Percentiles rank a stretch among this genome's conserved stretches.
Conservation (phyloP, 768 basidiomycete species). For the Exidia glandulosa region DNA sequence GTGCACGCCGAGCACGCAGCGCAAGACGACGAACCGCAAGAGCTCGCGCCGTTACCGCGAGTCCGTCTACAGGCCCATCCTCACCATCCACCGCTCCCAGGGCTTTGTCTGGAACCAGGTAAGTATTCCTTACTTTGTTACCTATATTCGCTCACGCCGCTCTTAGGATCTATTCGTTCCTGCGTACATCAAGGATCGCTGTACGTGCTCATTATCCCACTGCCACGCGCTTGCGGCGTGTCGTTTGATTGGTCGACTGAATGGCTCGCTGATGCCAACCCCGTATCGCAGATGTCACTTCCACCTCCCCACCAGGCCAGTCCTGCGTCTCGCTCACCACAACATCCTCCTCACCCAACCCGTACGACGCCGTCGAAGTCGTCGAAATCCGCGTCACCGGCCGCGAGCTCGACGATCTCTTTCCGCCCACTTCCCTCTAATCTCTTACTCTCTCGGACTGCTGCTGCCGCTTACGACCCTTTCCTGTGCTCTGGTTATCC, state of each 20-base stretch:
- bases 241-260: slow-evolving; percentile 9
- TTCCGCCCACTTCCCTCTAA: slow-evolving; percentile 53
- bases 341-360: slow-evolving; percentile 26
- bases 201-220: slow-evolving; percentile 46
- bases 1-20: slow-evolving; percentile 27
- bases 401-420: slow-evolving; percentile 65
- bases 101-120: slow-evolving; percentile 92
- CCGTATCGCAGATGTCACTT: slow-evolving; percentile 64
- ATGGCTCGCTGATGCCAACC: too few relatives aligned
- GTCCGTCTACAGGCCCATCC: slow-evolving; percentile 57
- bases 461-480: neutral
- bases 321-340: slow-evolving; percentile 52
- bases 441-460: too few relatives aligned
- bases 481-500: neutral
- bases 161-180: slow-evolving; percentile 83
- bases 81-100: slow-evolving; percentile 79
- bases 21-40: slow-evolving; percentile 10
- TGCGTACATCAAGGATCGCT: slow-evolving; percentile 83
- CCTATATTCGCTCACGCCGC: slow-evolving; percentile 3
- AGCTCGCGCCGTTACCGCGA: slow-evolving; percentile 42
- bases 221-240: too few relatives aligned
- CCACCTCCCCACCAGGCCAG: slow-evolving; percentile 69
- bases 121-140: slow-evolving; percentile 15
- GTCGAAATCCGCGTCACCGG: slow-evolving; percentile 79
- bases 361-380: slow-evolving; percentile 70